Base-by-base conservation (phyloP, 352 stramenopile species). In the Achlya hypogyna region DNA sequence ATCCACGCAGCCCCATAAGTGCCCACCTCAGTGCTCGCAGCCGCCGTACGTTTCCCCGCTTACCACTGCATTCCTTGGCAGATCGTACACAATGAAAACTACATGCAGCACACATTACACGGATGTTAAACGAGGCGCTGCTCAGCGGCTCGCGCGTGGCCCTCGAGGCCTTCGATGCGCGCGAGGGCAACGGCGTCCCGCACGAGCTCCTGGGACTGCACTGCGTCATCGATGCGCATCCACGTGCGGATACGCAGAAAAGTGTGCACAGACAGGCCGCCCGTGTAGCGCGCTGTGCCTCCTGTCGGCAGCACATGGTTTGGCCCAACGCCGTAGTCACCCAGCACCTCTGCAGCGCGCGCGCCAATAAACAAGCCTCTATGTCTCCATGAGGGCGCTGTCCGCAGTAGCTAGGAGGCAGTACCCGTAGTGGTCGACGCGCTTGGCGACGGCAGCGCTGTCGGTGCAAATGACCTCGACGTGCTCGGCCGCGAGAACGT, bases 281-380 rank as follows among this genome's bases (percentile, higher is more conserved):
- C 97, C 6, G 96, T 99, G 84, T 99, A 99, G 69, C 95, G 88
- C 49, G 92, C 95, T 5, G 97, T 99, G 63, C 96, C 96, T 49
- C 93, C 94, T 0, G 97, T 99, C 14, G 97, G 97, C 10, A 99
- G 82, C 31, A 98, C 97, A 74, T 99, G 97, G 79, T 99, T 99
- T 10, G 97, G 97, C n/a, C 97, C 97, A 20, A 95, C 96, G 35
- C 96, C 96, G 72, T 99, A 99, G 80, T 99, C 97, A 60, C 97
- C 97, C 63, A 99, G 91, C 1, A 93, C 84, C 58, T 99, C 97
- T 2, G 97, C 96, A 0, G 95, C 93, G 63, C 95, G 81, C 20
- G 82, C 72, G 22, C 96, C 96, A 60, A 99, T 87, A 73, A 99
- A 99, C 10, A 99, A 78, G 3, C 94, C 96, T 35, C 90, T 89